Base-by-base conservation (phyloP, 148 eudicot genomes). In the Spergularia bocconei region DNA sequence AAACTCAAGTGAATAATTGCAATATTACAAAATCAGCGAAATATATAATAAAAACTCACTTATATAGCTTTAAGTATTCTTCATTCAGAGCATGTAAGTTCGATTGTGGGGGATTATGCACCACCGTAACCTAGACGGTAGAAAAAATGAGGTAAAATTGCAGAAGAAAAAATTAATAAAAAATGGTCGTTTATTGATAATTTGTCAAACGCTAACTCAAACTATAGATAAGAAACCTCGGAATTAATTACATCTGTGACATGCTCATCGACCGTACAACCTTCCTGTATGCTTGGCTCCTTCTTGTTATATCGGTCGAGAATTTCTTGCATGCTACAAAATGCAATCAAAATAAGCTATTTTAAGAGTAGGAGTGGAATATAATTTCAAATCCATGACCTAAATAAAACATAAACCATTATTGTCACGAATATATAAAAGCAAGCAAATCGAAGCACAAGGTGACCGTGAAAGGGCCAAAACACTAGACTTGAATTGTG, bases 251-350 rank as follows among this genome's bases (percentile, higher is more conserved):
- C 88, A 79, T 83, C 84, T 0, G 53, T 61, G 0, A 54, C 59
- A 23, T 81, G 79, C 78, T 86, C 89, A 21, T 86, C 89, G 17
- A 78, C 38, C 11, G 79, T 58, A 12, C 81, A 70, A 63, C 72
- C 75, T 67, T 82, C 84, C 5, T 54, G 56, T 65, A 67, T 54
- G n/a, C 76, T 76, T 9, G 75, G 81, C 10, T 66, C 53, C 70
- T 70, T 69, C 25, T 71, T 82, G 56, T 71, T 77, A 70, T 89
- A 87, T 73, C 87, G 82, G 29, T 75, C 78, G 23, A 87, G 65
- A 19, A 89, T 82, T 67, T 82, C 79, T 20, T 85, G 86, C 90
- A 87, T 87, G 75, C 90, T 89, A 33, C 83, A 75, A 78, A 29
- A 10, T 47, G 4, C 15, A 41, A 67, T 55, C 19, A 20, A 75